A percentile compares a stretch with the other conserved stretches of the same genome.
Evolutionary conservation across 2,329 filamentous ascomycete species (phyloP).

Genomic region (Colletotrichum kahawae): DNA sequence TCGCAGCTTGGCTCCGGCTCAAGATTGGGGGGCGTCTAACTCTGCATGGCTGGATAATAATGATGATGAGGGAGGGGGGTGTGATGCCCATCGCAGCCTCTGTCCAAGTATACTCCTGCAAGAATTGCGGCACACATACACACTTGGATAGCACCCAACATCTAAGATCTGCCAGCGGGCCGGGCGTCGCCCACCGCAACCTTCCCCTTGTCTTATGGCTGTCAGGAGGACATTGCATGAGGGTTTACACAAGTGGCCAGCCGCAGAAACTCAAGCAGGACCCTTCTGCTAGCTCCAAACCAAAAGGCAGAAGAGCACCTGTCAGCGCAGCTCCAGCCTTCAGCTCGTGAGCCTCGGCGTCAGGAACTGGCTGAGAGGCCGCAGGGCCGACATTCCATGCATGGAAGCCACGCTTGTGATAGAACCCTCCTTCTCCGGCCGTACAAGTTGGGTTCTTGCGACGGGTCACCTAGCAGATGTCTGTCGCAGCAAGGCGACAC

Average conservation of each 20-base stretch:
- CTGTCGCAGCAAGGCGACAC: background rate
- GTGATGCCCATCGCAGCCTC: background rate
- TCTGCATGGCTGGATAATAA: background rate
- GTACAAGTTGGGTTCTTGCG: background rate
- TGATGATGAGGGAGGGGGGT: background rate
- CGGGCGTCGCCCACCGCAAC: constrained; percentile 3
- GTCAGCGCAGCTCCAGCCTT: background rate
- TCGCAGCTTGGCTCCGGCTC: background rate
- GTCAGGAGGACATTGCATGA: constrained; percentile 15
- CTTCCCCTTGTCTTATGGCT: background rate
- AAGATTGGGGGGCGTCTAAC: background rate
- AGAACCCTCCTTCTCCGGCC: background rate
- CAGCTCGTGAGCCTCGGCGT: constrained; percentile 3
- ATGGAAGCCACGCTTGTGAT: background rate
- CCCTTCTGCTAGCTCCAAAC: constrained; percentile 4
- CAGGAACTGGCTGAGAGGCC: background rate
- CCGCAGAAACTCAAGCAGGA: background rate
- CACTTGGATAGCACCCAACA: background rate
- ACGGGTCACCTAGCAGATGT: background rate
- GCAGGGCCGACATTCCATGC: background rate
- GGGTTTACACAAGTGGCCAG: background rate
- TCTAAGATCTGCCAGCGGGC: constrained; percentile 1
- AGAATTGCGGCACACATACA: background rate
- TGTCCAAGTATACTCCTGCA: background rate
- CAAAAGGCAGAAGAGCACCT: background rate